These are phyloP conservation scores for Agrocybe praecox DNA, from an alignment of 768 basidiomycete species.

Conservation along the genomic window DNA sequence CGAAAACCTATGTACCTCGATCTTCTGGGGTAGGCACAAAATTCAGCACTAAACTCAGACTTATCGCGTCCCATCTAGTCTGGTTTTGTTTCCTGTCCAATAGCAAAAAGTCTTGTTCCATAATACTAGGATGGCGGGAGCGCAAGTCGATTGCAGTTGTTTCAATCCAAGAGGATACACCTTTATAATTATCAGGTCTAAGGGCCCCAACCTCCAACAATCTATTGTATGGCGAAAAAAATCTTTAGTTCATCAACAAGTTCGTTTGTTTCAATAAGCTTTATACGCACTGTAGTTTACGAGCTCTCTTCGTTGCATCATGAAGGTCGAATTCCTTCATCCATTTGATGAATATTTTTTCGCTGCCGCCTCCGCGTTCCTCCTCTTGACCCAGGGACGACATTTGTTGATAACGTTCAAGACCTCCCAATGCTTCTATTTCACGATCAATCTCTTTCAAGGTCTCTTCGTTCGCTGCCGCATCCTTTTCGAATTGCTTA, in stretches of 20 bases:
- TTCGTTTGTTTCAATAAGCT: neutral
- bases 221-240: constrained; percentile 38
- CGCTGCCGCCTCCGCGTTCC: constrained; percentile 88
- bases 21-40: constrained; percentile 78
- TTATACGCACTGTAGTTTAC: constrained; percentile 40
- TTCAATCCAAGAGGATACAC: constrained; percentile 71
- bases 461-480: constrained; percentile 27
- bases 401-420: constrained; percentile 82
- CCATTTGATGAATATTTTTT: constrained; percentile 79
- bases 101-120: constrained; percentile 84
- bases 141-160: constrained; percentile 80
- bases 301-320: constrained; percentile 20
- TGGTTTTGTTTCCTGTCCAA: constrained; percentile 53
- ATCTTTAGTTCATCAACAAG: neutral
- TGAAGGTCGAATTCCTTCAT: constrained; percentile 55
- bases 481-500: constrained; percentile 46
- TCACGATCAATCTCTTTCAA: constrained; percentile 59
- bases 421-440: constrained; percentile 73
- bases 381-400: constrained; percentile 78
- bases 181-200: constrained; percentile 77
- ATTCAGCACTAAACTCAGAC: constrained; percentile 88
- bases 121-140: constrained; percentile 78
- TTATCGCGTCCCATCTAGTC: constrained; percentile 75
- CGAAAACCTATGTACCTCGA: constrained; percentile 54
- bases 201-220: constrained; percentile 90